phyloP scores from a whole-genome alignment of 164 flowering plant genomes.

The Magnolia changhungtana region DNA sequence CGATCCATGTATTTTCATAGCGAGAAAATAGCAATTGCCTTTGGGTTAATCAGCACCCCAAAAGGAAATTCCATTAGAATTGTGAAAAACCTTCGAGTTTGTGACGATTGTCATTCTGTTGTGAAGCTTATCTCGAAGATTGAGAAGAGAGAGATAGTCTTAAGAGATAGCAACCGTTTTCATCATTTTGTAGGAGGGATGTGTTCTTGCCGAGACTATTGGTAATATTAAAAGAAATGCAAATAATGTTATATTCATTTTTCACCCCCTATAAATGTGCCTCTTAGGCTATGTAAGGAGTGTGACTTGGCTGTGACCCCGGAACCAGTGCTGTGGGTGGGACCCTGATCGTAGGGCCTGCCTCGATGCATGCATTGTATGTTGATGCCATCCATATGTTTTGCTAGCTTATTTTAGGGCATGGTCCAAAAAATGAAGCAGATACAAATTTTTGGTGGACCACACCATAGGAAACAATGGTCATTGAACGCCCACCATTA shows the following conservation, averaged over 20 bases:
- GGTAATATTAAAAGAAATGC: conserved; percentile 1
- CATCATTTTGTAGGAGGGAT: conserved; percentile 6
- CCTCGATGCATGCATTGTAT: too few species aligned
- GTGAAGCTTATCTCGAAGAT: conserved; percentile 9
- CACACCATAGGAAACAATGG: too few species aligned
- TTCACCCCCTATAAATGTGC: neutral
- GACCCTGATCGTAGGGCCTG: too few species aligned
- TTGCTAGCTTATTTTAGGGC: too few species aligned
- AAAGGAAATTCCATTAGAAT: conserved; percentile 14
- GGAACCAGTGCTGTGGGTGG: too few species aligned
- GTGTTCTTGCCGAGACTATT: conserved; percentile 10
- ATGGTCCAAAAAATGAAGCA: too few species aligned
- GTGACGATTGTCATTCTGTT: conserved; percentile 7
- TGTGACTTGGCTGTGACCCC: too few species aligned
- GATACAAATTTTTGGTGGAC: too few species aligned
- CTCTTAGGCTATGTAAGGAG: neutral
- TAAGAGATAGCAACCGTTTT: conserved; percentile 13
- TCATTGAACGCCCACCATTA: too few species aligned
- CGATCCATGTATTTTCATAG: conserved; percentile 27
- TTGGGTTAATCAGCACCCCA: conserved; percentile 28
- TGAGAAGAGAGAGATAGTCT: conserved; percentile 2
- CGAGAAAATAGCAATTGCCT: conserved; percentile 42
- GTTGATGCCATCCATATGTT: too few species aligned
- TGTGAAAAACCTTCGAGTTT: conserved; percentile 12
- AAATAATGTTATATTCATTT: too few species aligned